Base-by-base conservation (phyloP, 2,329 filamentous ascomycete species). In the Diplodia seriata region DNA sequence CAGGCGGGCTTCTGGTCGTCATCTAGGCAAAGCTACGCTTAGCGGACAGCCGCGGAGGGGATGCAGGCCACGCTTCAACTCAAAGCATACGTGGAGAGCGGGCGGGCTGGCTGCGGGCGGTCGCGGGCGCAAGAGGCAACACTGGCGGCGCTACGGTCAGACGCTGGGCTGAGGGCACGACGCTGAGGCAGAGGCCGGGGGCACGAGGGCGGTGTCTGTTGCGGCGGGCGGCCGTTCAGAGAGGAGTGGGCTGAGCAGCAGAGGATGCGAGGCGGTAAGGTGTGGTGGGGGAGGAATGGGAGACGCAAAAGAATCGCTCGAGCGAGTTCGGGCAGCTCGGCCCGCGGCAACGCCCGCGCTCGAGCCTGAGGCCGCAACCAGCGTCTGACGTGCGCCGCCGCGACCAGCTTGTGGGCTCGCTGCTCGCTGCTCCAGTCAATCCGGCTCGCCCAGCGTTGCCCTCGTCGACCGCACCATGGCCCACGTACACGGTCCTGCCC, bases 1-100 rank as follows among this genome's bases (percentile, higher is more conserved):
- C 81, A 82, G 78, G 85, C 84, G 75, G 81, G 80, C 81, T 68
- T 57, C 66, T 83, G 77, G 82, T 81, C 77, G 81, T 85, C 85
- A 87, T 87, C 79, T 84, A 85, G 73, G 77, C 75, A 76, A 78
- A 74, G 73, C 55, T 63, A 61, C 54, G 55, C 65, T 68, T 67
- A 70, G 70, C 72, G 73, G 72, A 73, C 72, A 69, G 70, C 72
- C 70, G 69, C 68, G 69, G 69, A 68, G 54, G 68, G 70, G 68
- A 53, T 51, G 57, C 66, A 55, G 40, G 57, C 66, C 57, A 49
- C 66, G 66, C 67, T 68, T 73, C 68, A 74, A 71, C 72, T 74
- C 73, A 74, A 72, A 69, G 68, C 74, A 76, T 75, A 69, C 71
- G 73, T 69, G 55, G 56, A 69, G 61, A 63, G 70, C 67, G 68